These are phyloP conservation scores for Arthrobotrys conoides DNA, from an alignment of 2,329 filamentous ascomycete species.

Conservation along the genomic window DNA sequence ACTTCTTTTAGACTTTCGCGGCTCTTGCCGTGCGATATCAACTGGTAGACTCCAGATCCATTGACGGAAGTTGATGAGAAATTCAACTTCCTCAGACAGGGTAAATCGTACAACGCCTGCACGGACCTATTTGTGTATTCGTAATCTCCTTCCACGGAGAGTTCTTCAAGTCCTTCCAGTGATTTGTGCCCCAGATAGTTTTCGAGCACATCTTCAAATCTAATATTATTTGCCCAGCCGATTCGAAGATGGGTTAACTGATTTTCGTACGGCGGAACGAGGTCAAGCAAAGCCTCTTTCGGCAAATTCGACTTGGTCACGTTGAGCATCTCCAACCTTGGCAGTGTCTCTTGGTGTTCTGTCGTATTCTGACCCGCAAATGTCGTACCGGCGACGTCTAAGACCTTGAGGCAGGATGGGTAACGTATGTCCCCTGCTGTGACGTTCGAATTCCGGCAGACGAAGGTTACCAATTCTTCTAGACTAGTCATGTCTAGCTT, in stretches of 20 bases:
- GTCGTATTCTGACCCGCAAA: slow-evolving; percentile 15
- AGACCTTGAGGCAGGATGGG: slow-evolving; percentile 24
- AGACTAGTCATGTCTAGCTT: slow-evolving; percentile 32
- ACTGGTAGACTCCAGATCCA: slow-evolving; percentile 37
- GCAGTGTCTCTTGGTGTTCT: slow-evolving; percentile 39
- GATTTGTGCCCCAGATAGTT: slow-evolving; percentile 20
- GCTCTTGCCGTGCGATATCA: slow-evolving; percentile 46
- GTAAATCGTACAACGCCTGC: slow-evolving; percentile 26
- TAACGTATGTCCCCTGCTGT: neutral
- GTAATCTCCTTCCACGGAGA: slow-evolving; percentile 52
- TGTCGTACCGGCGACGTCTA: slow-evolving; percentile 37
- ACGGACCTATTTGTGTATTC: slow-evolving; percentile 35
- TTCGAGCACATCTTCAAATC: slow-evolving; percentile 19
- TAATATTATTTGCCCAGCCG: slow-evolving; percentile 40
- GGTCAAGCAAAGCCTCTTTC: slow-evolving; percentile 17
- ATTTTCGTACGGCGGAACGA: slow-evolving; percentile 34
- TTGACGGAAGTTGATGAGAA: slow-evolving; percentile 44
- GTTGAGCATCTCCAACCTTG: slow-evolving; percentile 40
- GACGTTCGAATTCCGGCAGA: slow-evolving; percentile 36
- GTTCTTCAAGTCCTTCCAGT: slow-evolving; percentile 25
- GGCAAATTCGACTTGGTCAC: slow-evolving; percentile 32
- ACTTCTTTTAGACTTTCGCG: slow-evolving; percentile 31
- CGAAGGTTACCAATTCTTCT: slow-evolving; percentile 36
- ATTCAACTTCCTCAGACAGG: slow-evolving; percentile 23
- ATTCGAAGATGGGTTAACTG: slow-evolving; percentile 46